Evolutionary conservation across 768 basidiomycete species (phyloP).

Genomic region (Pleurotus cornucopiae): DNA sequence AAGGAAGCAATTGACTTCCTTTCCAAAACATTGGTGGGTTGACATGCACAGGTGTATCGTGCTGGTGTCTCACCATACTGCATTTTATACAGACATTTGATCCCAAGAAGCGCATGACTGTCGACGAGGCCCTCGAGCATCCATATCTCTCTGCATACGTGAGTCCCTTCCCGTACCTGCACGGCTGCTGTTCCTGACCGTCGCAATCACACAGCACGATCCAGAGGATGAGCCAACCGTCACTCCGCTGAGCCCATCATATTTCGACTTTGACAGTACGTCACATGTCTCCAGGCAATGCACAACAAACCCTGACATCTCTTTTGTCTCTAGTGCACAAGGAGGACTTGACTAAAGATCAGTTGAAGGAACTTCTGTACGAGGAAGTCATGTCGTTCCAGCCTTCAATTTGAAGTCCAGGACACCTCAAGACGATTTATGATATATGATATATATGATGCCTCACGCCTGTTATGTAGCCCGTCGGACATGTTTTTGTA

Average conservation of each 20-base stretch:
- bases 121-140: slow-evolving; percentile 78
- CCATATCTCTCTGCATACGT: slow-evolving; percentile 80
- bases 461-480: neutral
- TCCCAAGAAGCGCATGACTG: slow-evolving; percentile 79
- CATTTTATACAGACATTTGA: slow-evolving; percentile 63
- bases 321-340: slow-evolving; percentile 46
- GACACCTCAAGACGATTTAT: neutral
- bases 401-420: slow-evolving; percentile 44
- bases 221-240: slow-evolving; percentile 86
- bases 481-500: slow-evolving; percentile 1
- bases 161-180: slow-evolving; percentile 17
- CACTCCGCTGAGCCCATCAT: slow-evolving; percentile 74
- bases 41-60: neutral
- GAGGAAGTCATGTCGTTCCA: slow-evolving; percentile 79
- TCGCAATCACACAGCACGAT: slow-evolving; percentile 52
- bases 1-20: slow-evolving; percentile 70
- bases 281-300: slow-evolving; percentile 6
- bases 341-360: slow-evolving; percentile 71
- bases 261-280: slow-evolving; percentile 89
- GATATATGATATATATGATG: neutral
- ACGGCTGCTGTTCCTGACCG: slow-evolving; percentile 8
- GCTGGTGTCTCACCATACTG: neutral
- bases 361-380: slow-evolving; percentile 80
- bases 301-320: slow-evolving; percentile 5
- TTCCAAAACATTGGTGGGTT: slow-evolving; percentile 59